Evolutionary conservation across 2,329 filamentous ascomycete genomes (phyloP).

Genomic region (Talaromyces sp.): DNA sequence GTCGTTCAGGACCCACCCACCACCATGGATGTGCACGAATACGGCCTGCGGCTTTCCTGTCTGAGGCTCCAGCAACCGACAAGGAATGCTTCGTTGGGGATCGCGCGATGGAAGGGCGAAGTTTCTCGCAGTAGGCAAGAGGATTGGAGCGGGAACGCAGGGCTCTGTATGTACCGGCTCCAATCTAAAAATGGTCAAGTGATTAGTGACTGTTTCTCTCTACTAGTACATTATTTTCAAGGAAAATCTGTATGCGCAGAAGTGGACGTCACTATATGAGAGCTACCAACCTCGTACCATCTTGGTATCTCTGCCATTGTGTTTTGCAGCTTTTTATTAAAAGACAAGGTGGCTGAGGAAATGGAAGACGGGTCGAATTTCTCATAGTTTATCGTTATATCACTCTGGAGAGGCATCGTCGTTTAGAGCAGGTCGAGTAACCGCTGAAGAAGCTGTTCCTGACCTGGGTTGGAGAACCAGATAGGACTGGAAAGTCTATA

Average conservation of each 20-base stretch:
- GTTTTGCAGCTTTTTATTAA: background rate
- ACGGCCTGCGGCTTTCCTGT: background rate
- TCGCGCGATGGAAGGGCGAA: background rate
- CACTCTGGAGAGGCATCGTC: background rate
- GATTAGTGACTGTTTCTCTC: background rate
- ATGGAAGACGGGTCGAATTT: background rate
- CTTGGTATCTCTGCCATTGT: background rate
- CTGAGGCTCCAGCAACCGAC: background rate
- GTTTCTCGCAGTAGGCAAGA: background rate
- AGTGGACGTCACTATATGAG: background rate
- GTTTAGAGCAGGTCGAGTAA: background rate
- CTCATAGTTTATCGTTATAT: background rate
- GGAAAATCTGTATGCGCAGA: background rate
- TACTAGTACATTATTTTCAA: background rate
- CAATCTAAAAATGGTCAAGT: background rate
- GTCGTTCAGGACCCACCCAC: background rate
- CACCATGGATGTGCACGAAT: background rate
- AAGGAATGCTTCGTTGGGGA: background rate
- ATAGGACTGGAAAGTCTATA: background rate
- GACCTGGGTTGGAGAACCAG: background rate
- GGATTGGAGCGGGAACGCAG: background rate
- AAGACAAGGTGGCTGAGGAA: background rate
- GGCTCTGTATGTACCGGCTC: background rate
- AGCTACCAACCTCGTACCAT: conserved; percentile 1
- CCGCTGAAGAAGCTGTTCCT: background rate